Evolutionary conservation across 768 basidiomycete species (phyloP), one percentile per base, ranked within the genome.

Genomic region (Rhizopogon vinicolor): DNA sequence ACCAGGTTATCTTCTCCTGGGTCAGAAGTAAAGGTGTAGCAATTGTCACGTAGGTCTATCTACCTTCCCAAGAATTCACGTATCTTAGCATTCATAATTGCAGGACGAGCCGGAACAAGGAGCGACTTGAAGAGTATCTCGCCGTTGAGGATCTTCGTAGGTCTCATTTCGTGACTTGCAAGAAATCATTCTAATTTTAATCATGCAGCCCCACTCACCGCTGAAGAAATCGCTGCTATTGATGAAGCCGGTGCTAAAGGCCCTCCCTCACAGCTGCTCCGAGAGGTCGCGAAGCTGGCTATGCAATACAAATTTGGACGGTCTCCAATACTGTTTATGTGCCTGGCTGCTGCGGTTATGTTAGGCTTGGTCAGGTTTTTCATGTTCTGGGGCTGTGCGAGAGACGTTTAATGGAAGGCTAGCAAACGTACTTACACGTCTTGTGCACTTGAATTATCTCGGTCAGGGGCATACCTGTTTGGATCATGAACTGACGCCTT

Each of bases 1-100:
- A 78, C 1, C 89, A 91, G 61, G 82, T 89, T 37, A 70, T 91
- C 22, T 78, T 91, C 50, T 70, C 78, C 1, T 91, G 89, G 89
- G 82, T 82, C 2, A 78, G 75, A 61, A 76, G 78, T 31, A 91
- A 91, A 64, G 83, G 83, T 31, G 80, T 75, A 2, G 80, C 83
- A 6, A 79, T 88, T 49, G 84, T 89, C 57, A 89, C 87, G 84
- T 84, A 64, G 22, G 51, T 42, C 44, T n/a, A 9, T 41, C 33
- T 18, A 22, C 14, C 14, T 33, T 43, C 5, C 10, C 6, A 10
- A 12, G 18, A n/a, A 19, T 25, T 9, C 16, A 14, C 48, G 13
- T 12, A 6, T 53, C 37, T 39, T 65, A 53, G 41, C 35, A 41
- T 41, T 10, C n/a, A 7, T 19, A 16, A 29, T 46, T 41, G 29